These are phyloP conservation scores for Erythrophleum fordii DNA, from an alignment of 306 rosid species.

Conservation along the genomic window DNA sequence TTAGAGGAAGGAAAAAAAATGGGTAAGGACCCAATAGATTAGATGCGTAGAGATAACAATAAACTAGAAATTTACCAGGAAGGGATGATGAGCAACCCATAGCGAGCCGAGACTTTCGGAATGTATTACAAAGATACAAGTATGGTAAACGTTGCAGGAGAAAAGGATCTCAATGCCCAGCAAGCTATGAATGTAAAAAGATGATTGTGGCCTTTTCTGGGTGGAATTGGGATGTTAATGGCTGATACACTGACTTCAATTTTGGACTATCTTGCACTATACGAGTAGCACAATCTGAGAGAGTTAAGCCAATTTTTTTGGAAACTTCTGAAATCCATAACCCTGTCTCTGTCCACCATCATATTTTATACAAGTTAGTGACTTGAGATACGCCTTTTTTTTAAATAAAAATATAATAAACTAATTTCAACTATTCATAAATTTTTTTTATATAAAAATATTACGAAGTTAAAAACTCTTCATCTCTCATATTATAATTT, in stretches of 20 bases:
- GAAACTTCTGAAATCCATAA: neutral
- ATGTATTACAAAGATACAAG: neutral
- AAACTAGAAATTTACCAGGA: slow-evolving; percentile 8
- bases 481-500: too few relatives aligned
- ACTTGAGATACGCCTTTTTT: too few relatives aligned
- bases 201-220: neutral
- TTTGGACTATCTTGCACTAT: neutral
- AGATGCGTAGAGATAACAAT: neutral
- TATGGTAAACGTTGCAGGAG: neutral
- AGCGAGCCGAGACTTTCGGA: slow-evolving; percentile 1
- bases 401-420: too few relatives aligned
- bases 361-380: neutral
- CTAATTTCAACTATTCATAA: too few relatives aligned
- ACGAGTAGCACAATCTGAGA: neutral
- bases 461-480: too few relatives aligned
- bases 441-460: too few relatives aligned
- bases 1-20: neutral
- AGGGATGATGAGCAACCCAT: slow-evolving; percentile 24
- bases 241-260: neutral
- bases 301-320: neutral
- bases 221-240: neutral
- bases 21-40: neutral
- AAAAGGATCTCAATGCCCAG: neutral
- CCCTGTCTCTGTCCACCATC: too few relatives aligned
- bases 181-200: neutral